phyloP scores from a whole-genome alignment of 1,139 yeast species.

The Pichia sp. region DNA sequence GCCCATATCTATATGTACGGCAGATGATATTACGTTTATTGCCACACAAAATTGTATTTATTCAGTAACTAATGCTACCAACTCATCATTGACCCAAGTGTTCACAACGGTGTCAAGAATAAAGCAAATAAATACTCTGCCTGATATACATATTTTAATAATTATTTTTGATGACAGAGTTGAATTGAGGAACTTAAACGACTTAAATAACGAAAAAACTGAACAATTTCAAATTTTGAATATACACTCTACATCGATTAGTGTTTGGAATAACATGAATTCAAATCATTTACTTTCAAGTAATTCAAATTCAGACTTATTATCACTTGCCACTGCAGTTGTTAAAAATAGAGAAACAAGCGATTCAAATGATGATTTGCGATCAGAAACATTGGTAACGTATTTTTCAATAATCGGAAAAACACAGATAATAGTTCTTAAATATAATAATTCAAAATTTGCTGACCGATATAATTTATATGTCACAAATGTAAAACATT shows the following conservation, averaged over 20 bases:
- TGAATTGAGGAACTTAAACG: slow-evolving; percentile 6
- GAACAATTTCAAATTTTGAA: not conserved
- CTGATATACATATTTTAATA: slow-evolving; percentile 4
- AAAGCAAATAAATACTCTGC: not conserved
- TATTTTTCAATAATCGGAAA: slow-evolving; percentile 7
- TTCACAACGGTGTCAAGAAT: not conserved
- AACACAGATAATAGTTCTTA: slow-evolving; percentile 10
- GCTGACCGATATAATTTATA: slow-evolving; percentile 14
- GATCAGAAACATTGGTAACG: slow-evolving; percentile 3
- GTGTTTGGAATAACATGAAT: slow-evolving; percentile 4
- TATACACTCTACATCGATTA: not conserved
- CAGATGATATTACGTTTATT: slow-evolving; percentile 3
- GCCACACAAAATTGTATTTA: slow-evolving; percentile 7
- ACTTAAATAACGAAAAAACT: not conserved
- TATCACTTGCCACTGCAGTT: slow-evolving; percentile 27
- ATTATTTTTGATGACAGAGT: slow-evolving; percentile 9
- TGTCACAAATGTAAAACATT: slow-evolving; percentile 6
- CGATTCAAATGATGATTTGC: too few species aligned
- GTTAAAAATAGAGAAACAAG: slow-evolving; percentile 8
- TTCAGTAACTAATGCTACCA: not conserved
- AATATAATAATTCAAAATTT: slow-evolving; percentile 10
- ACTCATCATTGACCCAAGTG: not conserved
- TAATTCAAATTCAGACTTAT: slow-evolving; percentile 19
- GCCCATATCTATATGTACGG: slow-evolving; percentile 1
- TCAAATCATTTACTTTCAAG: not conserved